Base-by-base conservation (phyloP, 306 rosid genomes). In the Cicer judaicum region DNA sequence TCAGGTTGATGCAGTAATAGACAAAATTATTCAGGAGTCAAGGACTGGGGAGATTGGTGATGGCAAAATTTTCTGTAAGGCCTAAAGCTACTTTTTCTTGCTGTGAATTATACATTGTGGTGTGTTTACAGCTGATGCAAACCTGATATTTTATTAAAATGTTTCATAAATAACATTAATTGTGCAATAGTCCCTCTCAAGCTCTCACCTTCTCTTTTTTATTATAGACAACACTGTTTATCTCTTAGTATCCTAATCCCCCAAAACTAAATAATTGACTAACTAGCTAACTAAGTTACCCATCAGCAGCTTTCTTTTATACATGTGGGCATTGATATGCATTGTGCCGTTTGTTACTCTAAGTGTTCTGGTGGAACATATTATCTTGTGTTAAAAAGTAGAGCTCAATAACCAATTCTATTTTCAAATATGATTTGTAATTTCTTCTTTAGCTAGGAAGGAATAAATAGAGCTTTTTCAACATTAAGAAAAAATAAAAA, bases 31-130 rank as follows among this genome's bases (percentile, higher is more conserved):
- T 65, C 88, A 86, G 80, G 93, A 80, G 83, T 91, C 93, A 18
- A 86, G 89, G 82, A 94, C 97, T 0, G 97, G 97, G 56, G 97
- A 94, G 82, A 93, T 93, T 72, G 98, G 98, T 6, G 98, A 93
- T 71, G 98, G 98, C 43, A 93, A 93, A 84, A 93, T 89, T 74
- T 93, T 93, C 81, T 56, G 97, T 93, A 80, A 87, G 93, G 42
- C 84, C 54, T 8, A 77, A 65, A 62, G 70, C 46, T 39, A 68
- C 83, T 53, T 73, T 60, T 15, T 65, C 36, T 53, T 2, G 39
- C 16, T 34, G 59, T 34, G 40, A 73, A 60, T 67, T 77, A 24
- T 68, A 50, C 68, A 24, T n/a, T 76, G 44, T 54, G 56, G 9
- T 67, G 57, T 11, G 44, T 46, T 7, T 64, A 19, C 6, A 44